A percentile compares a stretch with the other conserved stretches of the same genome.
phyloP scores from a whole-genome alignment of 139 green algal species.

The Chlamydomonas incerta region DNA sequence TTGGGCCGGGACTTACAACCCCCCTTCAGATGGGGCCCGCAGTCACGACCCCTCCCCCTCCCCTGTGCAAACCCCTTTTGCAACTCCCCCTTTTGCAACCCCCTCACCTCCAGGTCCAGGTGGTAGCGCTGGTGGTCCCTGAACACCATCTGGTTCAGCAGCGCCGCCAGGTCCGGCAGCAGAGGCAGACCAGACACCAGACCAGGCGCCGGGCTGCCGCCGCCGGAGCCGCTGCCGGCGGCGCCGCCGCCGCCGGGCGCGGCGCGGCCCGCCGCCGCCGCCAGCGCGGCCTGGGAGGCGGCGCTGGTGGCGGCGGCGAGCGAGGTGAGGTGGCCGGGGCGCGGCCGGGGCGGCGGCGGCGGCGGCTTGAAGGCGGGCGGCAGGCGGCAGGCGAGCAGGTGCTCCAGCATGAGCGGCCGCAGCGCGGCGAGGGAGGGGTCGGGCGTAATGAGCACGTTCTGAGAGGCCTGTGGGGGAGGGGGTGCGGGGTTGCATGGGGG shows the following conservation, averaged over 20 bases:
- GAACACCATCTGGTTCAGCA: slow-evolving; percentile 47
- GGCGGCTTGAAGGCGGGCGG: slow-evolving; percentile 30
- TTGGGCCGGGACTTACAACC: too few relatives aligned
- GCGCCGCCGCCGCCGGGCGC: too few relatives aligned
- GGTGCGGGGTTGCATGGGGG: too few relatives aligned
- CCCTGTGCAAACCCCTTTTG: not conserved
- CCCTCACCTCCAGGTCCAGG: slow-evolving; percentile 41
- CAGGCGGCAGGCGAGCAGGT: slow-evolving; percentile 37
- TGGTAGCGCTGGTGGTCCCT: slow-evolving; percentile 28
- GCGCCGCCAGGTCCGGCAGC: slow-evolving; percentile 37
- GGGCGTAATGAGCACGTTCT: slow-evolving; percentile 24
- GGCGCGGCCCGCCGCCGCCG: too few relatives aligned
- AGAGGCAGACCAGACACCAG: slow-evolving; percentile 17
- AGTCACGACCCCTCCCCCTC: not conserved
- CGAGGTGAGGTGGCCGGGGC: not conserved
- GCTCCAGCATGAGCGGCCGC: slow-evolving; percentile 42
- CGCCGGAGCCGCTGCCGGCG: too few relatives aligned
- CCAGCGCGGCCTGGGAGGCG: too few relatives aligned
- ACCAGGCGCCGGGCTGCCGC: not conserved
- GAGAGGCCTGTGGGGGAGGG: slow-evolving; percentile 23
- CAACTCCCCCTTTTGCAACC: too few relatives aligned
- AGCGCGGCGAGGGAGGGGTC: slow-evolving; percentile 40
- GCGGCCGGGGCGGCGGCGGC: slow-evolving; percentile 13
- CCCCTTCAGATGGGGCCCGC: not conserved
- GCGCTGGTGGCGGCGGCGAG: too few relatives aligned